Percentiles rank a stretch among this genome's conserved stretches.
Evolutionary conservation across 2,329 filamentous ascomycete species (phyloP).

Genomic region (Penicillium occitanis): DNA sequence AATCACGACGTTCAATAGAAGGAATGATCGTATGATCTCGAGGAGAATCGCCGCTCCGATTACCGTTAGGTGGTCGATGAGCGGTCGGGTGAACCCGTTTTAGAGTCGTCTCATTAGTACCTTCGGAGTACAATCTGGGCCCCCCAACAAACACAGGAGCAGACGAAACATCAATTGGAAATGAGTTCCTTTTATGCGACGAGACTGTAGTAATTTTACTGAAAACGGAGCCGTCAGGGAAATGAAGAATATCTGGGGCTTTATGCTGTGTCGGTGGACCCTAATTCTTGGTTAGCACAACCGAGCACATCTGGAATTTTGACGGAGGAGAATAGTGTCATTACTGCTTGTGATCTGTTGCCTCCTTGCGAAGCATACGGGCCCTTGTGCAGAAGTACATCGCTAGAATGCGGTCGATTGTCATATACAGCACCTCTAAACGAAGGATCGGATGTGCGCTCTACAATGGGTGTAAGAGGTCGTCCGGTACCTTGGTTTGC

Average conservation of each 20-base stretch:
- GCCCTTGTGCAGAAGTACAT: background rate
- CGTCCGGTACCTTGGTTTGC: background rate
- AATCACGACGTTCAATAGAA: slow-evolving; percentile 36
- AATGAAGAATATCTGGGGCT: slow-evolving; percentile 27
- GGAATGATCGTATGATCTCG: slow-evolving; percentile 35
- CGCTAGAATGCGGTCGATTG: slow-evolving; percentile 12
- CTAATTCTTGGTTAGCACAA: slow-evolving; percentile 27
- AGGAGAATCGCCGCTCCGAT: slow-evolving; percentile 24
- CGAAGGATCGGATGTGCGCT: background rate
- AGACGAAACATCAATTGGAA: slow-evolving; percentile 26
- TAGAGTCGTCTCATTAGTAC: slow-evolving; percentile 21
- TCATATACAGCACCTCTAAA: background rate
- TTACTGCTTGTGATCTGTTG: slow-evolving; percentile 13
- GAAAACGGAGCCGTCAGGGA: slow-evolving; percentile 27
- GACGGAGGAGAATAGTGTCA: background rate
- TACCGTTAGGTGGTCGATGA: slow-evolving; percentile 22
- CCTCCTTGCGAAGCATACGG: background rate
- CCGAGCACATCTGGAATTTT: background rate
- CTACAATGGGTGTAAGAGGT: slow-evolving; percentile 13
- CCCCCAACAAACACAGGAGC: slow-evolving; percentile 36
- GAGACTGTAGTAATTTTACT: slow-evolving; percentile 26
- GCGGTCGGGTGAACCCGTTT: slow-evolving; percentile 25
- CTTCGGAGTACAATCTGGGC: slow-evolving; percentile 27
- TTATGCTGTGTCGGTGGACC: slow-evolving; percentile 24
- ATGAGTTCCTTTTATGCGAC: slow-evolving; percentile 24